Percentiles rank a stretch among this genome's conserved stretches.
These are phyloP conservation scores for Trichoderma brevicompactum DNA, from an alignment of 2,329 filamentous ascomycete species.

Conservation along the genomic window DNA sequence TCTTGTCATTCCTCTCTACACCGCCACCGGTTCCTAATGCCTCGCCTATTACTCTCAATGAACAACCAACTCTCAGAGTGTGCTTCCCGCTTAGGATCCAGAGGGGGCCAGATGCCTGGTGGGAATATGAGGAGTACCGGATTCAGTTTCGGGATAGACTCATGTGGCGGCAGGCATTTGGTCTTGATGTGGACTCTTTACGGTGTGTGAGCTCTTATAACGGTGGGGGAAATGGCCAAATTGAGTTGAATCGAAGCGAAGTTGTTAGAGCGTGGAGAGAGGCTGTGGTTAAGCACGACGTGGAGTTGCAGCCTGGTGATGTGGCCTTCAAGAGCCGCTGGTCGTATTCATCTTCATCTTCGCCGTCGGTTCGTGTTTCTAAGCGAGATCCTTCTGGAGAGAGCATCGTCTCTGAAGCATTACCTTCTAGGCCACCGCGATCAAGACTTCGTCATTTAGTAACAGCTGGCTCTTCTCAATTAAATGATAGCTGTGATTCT, in stretches of 20 bases:
- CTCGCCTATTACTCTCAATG: not conserved
- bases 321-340: conserved; percentile 3
- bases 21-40: not conserved
- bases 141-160: conserved; percentile 24
- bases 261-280: too few relatives aligned
- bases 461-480: not conserved
- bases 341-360: not conserved
- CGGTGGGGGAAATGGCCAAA: not conserved
- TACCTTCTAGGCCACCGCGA: not conserved
- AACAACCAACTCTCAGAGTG: conserved; percentile 11
- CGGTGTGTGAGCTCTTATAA: not conserved
- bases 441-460: not conserved
- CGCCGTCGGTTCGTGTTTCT: not conserved
- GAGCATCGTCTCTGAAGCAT: too few relatives aligned
- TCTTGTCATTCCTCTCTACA: not conserved
- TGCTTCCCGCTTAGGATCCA: conserved; percentile 6
- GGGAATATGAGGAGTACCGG: conserved; percentile 25
- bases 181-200: not conserved
- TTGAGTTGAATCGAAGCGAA: not conserved
- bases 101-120: not conserved
- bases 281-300: not conserved
- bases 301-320: not conserved
- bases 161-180: conserved; percentile 26
- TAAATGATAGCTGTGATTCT: not conserved
- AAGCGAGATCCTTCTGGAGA: not conserved